Conservation (phyloP, 306 rosid species). For the Alnus rubra region DNA sequence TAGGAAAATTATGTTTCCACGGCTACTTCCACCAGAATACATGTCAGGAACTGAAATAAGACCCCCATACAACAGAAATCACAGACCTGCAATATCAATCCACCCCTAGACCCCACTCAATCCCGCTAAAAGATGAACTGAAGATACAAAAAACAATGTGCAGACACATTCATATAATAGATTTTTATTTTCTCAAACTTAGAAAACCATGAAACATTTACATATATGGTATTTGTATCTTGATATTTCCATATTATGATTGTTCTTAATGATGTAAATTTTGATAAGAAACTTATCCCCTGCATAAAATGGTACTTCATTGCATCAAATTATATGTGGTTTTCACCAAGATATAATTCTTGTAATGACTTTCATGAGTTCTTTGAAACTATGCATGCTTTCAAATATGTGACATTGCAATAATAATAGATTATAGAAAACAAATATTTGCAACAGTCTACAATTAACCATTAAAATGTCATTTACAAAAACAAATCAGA, state of each 20-base stretch:
- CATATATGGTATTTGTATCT: neutral
- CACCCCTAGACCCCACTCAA: neutral
- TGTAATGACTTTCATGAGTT: neutral
- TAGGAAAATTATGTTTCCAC: neutral
- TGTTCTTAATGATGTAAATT: neutral
- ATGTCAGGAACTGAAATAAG: neutral
- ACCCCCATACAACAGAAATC: neutral
- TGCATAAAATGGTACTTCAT: neutral
- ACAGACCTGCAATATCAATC: neutral
- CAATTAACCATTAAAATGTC: neutral
- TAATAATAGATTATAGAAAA: neutral
- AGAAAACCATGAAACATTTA: neutral
- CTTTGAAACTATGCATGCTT: neutral
- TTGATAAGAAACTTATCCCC: neutral
- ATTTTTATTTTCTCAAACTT: neutral
- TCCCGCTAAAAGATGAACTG: neutral
- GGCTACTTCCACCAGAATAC: neutral
- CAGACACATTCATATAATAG: neutral
- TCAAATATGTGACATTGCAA: neutral
- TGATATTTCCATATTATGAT: neutral
- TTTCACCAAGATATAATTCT: neutral
- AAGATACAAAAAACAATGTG: neutral
- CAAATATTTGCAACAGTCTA: neutral
- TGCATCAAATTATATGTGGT: neutral
- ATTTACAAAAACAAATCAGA: neutral